Percentiles rank a stretch among this genome's conserved stretches.
These are phyloP conservation scores for Bertia moriformis DNA, from an alignment of 2,329 filamentous ascomycete genomes.

Conservation along the genomic window DNA sequence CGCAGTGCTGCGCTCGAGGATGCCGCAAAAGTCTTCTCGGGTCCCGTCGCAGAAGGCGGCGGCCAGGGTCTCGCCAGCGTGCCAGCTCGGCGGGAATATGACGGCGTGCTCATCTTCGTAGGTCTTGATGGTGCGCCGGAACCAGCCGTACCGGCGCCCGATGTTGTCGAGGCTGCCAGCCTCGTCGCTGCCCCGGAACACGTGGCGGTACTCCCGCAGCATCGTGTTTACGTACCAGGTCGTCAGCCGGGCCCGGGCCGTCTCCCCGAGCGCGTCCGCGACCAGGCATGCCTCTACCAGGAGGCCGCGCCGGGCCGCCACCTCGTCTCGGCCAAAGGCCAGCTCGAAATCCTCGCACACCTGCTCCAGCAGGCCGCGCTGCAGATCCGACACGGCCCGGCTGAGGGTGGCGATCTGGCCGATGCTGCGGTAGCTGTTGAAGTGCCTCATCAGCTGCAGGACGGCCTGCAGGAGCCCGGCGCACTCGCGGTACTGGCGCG, in stretches of 20 bases:
- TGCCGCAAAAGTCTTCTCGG: slow-evolving; percentile 85
- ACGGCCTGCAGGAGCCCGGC: slow-evolving; percentile 88
- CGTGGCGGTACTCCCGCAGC: slow-evolving; percentile 83
- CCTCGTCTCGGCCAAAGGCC: slow-evolving; percentile 78
- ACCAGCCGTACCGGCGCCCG: slow-evolving; percentile 86
- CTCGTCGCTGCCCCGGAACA: slow-evolving; percentile 92
- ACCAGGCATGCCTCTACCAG: slow-evolving; percentile 81
- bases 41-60: slow-evolving; percentile 92
- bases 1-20: slow-evolving; percentile 76
- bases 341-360: slow-evolving; percentile 98
- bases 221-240: slow-evolving; percentile 98
- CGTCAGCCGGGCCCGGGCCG: slow-evolving; percentile 65
- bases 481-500: slow-evolving; percentile 85
- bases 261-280: slow-evolving; percentile 85
- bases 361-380: slow-evolving; percentile 84
- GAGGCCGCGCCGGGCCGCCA: slow-evolving; percentile 51
- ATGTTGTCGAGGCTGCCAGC: slow-evolving; percentile 95
- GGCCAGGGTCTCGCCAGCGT: slow-evolving; percentile 75
- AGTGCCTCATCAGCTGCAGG: slow-evolving; percentile 93
- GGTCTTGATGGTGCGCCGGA: slow-evolving; percentile 84
- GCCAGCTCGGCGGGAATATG: slow-evolving; percentile 80
- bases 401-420: slow-evolving; percentile 92
- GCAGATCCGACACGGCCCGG: slow-evolving; percentile 81
- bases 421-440: slow-evolving; percentile 94
- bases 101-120: slow-evolving; percentile 84